Percentiles rank a stretch among this genome's conserved stretches.
These are phyloP conservation scores for Wickerhamiella qilinensis DNA, from an alignment of 805 yeast genomes.

Conservation along the genomic window DNA sequence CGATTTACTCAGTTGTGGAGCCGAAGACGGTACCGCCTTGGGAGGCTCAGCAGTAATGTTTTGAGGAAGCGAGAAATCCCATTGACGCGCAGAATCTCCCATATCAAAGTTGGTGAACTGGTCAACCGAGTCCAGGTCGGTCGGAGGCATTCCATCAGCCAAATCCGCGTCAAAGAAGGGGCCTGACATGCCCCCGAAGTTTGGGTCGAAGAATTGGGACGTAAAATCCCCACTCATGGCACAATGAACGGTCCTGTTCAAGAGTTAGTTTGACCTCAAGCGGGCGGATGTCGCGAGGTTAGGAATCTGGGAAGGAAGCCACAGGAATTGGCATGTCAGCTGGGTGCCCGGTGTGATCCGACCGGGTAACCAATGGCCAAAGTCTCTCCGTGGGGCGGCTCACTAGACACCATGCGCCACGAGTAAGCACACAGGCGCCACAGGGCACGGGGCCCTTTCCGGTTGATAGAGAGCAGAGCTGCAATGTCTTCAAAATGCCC, in stretches of 20 bases:
- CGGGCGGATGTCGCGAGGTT: background rate
- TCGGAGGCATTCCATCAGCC: background rate
- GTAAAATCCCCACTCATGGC: conserved; percentile 1
- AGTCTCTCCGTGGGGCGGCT: no score
- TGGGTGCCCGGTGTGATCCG: background rate
- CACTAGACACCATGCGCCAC: no score
- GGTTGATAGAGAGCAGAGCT: no score
- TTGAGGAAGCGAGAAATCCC: background rate
- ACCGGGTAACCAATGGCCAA: background rate
- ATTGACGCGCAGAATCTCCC: background rate
- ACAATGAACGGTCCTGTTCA: background rate
- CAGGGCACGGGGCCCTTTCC: no score
- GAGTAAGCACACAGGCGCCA: no score
- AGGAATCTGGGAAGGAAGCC: background rate
- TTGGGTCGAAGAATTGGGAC: conserved; percentile 7
- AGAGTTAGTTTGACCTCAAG: no score
- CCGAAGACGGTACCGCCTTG: background rate
- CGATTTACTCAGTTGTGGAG: background rate
- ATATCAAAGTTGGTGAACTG: conserved; percentile 1
- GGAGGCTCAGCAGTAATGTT: background rate
- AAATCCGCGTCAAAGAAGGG: conserved; percentile 5
- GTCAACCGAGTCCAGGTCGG: conserved; percentile 2
- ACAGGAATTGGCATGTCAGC: background rate
- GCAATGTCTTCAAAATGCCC: no score
- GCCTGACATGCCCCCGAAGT: conserved; percentile 2